Conservation (phyloP, 129 eudicot species). For the Lonicera japonica region DNA sequence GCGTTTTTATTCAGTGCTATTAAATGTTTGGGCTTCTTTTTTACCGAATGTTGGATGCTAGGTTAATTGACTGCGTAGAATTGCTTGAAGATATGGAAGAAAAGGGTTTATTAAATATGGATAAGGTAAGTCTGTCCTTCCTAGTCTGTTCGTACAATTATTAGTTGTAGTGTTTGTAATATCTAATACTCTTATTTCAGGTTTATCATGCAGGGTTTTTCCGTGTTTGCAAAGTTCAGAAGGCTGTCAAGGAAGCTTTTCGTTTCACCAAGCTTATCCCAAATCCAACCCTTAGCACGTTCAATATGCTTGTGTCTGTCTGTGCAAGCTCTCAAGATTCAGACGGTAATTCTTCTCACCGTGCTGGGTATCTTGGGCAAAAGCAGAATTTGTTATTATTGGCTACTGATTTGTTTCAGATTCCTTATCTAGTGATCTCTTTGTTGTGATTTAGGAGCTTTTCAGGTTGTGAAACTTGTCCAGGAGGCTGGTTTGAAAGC, state of each 20-base stretch:
- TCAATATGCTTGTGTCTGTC: slow-evolving; percentile 91
- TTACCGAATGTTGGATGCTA: slow-evolving; percentile 21
- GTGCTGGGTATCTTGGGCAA: background rate
- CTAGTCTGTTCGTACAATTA: background rate
- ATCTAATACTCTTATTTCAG: slow-evolving; percentile 38
- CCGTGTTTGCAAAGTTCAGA: slow-evolving; percentile 58
- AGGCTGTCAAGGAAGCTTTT: slow-evolving; percentile 86
- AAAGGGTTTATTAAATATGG: slow-evolving; percentile 75
- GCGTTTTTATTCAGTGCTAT: background rate
- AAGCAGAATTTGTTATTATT: background rate
- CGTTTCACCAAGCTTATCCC: slow-evolving; percentile 74
- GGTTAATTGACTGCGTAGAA: slow-evolving; percentile 78
- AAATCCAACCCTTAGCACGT: slow-evolving; percentile 86
- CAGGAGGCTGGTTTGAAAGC: slow-evolving; percentile 70
- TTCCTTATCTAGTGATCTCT: slow-evolving; percentile 1
- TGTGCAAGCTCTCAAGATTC: slow-evolving; percentile 75
- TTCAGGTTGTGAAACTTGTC: slow-evolving; percentile 63
- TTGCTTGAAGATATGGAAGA: slow-evolving; percentile 82
- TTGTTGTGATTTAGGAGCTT: slow-evolving; percentile 54
- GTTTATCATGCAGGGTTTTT: slow-evolving; percentile 78
- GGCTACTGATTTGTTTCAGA: background rate
- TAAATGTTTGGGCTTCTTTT: slow-evolving; percentile 7
- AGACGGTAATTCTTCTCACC: slow-evolving; percentile 45
- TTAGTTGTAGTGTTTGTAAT: slow-evolving; percentile 8
- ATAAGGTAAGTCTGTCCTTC: slow-evolving; percentile 51